Evolutionary conservation across 495 filamentous ascomycete genomes (phyloP).

Genomic region (Bombardia bombarda): DNA sequence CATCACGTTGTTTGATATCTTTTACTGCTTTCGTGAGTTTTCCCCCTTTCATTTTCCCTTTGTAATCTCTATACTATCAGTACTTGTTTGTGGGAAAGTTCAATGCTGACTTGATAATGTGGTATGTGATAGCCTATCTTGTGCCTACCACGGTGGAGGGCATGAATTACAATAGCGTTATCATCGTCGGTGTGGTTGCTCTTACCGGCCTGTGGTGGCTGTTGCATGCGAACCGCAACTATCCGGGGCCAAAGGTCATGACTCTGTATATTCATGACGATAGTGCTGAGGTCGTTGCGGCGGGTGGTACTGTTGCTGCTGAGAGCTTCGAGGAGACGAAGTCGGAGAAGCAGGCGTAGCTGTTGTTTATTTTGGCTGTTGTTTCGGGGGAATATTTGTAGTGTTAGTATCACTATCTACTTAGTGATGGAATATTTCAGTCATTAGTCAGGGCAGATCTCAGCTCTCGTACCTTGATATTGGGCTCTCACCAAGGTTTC

Average conservation of each 20-base stretch:
- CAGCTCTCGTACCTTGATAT: too few species aligned
- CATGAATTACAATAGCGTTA: slow-evolving; percentile 68
- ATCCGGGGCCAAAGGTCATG: slow-evolving; percentile 52
- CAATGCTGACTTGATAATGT: not conserved
- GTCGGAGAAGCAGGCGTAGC: not conserved
- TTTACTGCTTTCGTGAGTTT: slow-evolving; percentile 62
- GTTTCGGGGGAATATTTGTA: too few species aligned
- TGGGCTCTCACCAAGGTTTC: too few species aligned
- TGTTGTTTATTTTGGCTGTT: too few species aligned
- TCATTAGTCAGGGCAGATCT: too few species aligned
- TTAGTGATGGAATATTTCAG: too few species aligned
- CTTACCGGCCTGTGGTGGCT: slow-evolving; percentile 57
- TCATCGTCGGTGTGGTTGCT: slow-evolving; percentile 49
- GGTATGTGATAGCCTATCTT: slow-evolving; percentile 37
- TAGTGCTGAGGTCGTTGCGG: not conserved
- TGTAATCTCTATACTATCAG: not conserved
- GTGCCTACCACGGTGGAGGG: slow-evolving; percentile 46
- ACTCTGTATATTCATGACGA: slow-evolving; percentile 37
- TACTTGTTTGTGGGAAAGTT: slow-evolving; percentile 1
- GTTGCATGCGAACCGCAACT: slow-evolving; percentile 46
- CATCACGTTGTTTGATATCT: slow-evolving; percentile 60
- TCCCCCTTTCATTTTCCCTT: not conserved
- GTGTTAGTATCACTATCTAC: too few species aligned
- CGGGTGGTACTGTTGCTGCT: not conserved
- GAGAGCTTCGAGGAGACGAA: too few species aligned